These are phyloP conservation scores for Amphichorda felina DNA, from an alignment of 2,329 filamentous ascomycete genomes.

Conservation along the genomic window DNA sequence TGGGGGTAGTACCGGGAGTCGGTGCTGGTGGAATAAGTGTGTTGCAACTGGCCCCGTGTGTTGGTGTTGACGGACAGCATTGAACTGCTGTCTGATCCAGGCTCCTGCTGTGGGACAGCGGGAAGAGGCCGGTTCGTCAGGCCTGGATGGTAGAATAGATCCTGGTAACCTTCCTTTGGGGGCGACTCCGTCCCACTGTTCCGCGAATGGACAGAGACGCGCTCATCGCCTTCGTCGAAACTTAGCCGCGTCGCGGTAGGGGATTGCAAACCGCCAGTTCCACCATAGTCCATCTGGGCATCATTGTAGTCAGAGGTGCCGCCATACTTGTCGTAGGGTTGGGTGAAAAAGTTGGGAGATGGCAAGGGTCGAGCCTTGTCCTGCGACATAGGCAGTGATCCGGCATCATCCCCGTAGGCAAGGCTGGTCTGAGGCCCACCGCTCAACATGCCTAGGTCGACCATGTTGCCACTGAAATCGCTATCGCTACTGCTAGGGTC, in stretches of 20 bases:
- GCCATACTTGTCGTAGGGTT: slow-evolving; percentile 13
- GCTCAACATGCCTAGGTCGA: slow-evolving; percentile 65
- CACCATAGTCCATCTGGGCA: slow-evolving; percentile 73
- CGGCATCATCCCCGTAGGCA: slow-evolving; percentile 35
- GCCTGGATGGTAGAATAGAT: slow-evolving; percentile 89
- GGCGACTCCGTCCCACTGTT: slow-evolving; percentile 53
- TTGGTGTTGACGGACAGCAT: slow-evolving; percentile 35
- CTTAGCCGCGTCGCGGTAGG: slow-evolving; percentile 66
- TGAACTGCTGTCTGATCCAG: slow-evolving; percentile 45
- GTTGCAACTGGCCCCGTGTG: not conserved
- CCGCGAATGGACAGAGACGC: slow-evolving; percentile 41
- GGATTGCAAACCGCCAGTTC: slow-evolving; percentile 78
- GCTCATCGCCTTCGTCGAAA: slow-evolving; percentile 89
- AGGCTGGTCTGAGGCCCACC: slow-evolving; percentile 53
- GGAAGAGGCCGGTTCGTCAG: slow-evolving; percentile 54
- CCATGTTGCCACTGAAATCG: slow-evolving; percentile 46
- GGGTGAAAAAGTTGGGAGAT: slow-evolving; percentile 23
- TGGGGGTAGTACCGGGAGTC: slow-evolving; percentile 16
- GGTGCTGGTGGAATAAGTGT: slow-evolving; percentile 3
- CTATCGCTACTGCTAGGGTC: slow-evolving; percentile 55
- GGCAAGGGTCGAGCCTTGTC: slow-evolving; percentile 37
- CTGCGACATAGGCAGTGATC: slow-evolving; percentile 23
- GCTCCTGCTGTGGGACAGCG: slow-evolving; percentile 31
- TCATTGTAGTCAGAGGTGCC: slow-evolving; percentile 33
- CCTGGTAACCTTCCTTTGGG: slow-evolving; percentile 62